These are phyloP conservation scores for Botrytis cinerea DNA, from an alignment of 2,329 filamentous ascomycete species.

Conservation along the genomic window DNA sequence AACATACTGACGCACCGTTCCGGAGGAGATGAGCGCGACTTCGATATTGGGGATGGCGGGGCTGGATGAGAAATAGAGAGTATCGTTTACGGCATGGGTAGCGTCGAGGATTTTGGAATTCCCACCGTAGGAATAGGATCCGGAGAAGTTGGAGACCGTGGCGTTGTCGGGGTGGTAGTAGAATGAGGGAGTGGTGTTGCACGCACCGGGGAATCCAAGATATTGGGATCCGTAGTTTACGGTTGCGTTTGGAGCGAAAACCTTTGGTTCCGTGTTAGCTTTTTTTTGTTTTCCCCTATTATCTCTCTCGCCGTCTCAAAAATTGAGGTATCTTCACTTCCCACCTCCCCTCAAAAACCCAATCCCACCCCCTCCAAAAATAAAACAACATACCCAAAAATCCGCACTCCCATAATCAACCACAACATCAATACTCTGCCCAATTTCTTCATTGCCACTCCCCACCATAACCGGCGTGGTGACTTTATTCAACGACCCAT, in stretches of 20 bases:
- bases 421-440: conserved; percentile 11
- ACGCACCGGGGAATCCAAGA: conserved; percentile 9
- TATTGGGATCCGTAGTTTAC: conserved; percentile 15
- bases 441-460: not conserved
- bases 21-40: conserved; percentile 6
- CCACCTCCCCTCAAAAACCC: not conserved
- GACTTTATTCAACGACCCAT: conserved; percentile 4
- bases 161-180: not conserved
- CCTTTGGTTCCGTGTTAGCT: not conserved
- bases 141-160: not conserved
- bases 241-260: conserved; percentile 20
- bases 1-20: not conserved
- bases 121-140: not conserved
- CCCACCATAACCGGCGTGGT: not conserved
- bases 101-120: conserved; percentile 16
- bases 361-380: not conserved
- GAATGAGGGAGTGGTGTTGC: not conserved
- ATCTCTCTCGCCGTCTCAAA: not conserved
- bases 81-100: not conserved
- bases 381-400: conserved; percentile 17
- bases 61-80: not conserved
- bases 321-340: not conserved
- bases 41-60: conserved; percentile 8
- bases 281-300: not conserved
- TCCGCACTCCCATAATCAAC: conserved; percentile 23